Percentiles rank a stretch among this genome's conserved stretches.
Conservation (phyloP, 441 rosid genomes). For the Erodium chrysanthum region DNA sequence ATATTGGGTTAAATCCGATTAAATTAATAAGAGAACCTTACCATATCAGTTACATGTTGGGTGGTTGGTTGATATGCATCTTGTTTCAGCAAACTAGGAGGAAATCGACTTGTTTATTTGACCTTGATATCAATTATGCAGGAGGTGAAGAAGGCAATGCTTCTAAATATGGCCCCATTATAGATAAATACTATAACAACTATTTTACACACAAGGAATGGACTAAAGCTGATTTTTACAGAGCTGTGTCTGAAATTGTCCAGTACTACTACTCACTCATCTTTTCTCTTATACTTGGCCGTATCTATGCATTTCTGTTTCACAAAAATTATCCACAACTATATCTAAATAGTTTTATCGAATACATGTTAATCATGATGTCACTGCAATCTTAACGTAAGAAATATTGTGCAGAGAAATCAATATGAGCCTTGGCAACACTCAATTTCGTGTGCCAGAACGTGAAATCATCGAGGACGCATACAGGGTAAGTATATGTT, state of each 20-base stretch:
- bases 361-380: not conserved
- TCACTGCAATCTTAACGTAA: not conserved
- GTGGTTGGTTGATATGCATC: no score
- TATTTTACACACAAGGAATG: constrained; percentile 17
- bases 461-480: constrained; percentile 26
- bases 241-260: constrained; percentile 41
- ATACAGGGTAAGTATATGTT: constrained; percentile 28
- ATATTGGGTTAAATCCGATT: no score
- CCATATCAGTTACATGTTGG: no score
- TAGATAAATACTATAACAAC: constrained; percentile 30
- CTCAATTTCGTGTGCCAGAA: constrained; percentile 55
- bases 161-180: constrained; percentile 30
- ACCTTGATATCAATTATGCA: constrained; percentile 12
- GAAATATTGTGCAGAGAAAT: constrained; percentile 36
- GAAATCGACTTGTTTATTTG: not conserved
- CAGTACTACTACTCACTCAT: constrained; percentile 32
- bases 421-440: constrained; percentile 50
- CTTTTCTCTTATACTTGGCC: not conserved
- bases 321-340: no score
- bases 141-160: constrained; percentile 31
- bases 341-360: not conserved
- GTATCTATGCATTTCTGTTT: not conserved
- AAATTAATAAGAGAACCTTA: no score
- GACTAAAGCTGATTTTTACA: constrained; percentile 32
- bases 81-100: no score